Conservation (phyloP, 2,329 filamentous ascomycete species). For the Talaromyces piceae region DNA sequence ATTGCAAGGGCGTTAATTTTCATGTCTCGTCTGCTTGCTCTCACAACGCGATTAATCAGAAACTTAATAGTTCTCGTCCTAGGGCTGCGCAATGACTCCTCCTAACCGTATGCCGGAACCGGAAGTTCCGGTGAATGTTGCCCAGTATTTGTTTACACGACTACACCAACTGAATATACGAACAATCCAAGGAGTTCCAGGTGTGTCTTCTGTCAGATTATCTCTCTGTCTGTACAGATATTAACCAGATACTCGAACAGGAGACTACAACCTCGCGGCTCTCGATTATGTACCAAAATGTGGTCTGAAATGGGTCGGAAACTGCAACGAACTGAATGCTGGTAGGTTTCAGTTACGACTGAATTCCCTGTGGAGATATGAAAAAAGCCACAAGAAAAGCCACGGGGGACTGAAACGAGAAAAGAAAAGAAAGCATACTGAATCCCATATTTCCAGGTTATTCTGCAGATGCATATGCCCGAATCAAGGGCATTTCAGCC, state of each 20-base stretch:
- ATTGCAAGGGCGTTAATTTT: background rate
- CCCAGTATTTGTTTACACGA: constrained; percentile 44
- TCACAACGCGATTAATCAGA: too few relatives aligned
- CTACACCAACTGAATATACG: constrained; percentile 43
- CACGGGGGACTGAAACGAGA: too few relatives aligned
- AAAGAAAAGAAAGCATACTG: background rate
- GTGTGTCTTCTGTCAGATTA: constrained; percentile 35
- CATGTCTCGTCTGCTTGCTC: too few relatives aligned
- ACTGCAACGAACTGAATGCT: constrained; percentile 55
- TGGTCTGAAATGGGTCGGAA: constrained; percentile 53
- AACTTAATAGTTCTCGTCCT: too few relatives aligned
- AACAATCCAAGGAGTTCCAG: constrained; percentile 46
- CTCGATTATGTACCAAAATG: constrained; percentile 51
- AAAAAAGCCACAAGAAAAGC: too few relatives aligned
- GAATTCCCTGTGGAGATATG: background rate
- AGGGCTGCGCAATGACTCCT: background rate
- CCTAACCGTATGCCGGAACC: background rate
- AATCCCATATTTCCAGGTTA: constrained; percentile 44
- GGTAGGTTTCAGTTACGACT: constrained; percentile 27
- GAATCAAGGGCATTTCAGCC: constrained; percentile 61
- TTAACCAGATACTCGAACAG: constrained; percentile 13
- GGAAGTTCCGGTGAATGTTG: constrained; percentile 28
- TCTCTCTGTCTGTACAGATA: constrained; percentile 5
- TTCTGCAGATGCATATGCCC: constrained; percentile 67
- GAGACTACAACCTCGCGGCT: constrained; percentile 61